These are phyloP conservation scores for Globisporangium splendens DNA, from an alignment of 352 stramenopile genomes.

Conservation along the genomic window DNA sequence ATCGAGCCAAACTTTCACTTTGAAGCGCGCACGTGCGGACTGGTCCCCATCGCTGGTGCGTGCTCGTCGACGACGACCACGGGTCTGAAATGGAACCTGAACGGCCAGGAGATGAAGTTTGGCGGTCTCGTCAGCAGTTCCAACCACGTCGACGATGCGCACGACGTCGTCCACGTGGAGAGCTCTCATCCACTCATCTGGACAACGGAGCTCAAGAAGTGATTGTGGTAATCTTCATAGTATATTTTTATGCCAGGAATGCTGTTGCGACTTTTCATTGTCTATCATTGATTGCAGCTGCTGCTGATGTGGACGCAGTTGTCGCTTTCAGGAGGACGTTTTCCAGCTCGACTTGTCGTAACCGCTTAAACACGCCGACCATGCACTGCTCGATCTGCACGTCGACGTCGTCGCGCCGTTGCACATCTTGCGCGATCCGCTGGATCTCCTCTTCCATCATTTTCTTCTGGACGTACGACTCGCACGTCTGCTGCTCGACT, in stretches of 20 bases:
- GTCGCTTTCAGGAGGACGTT: constrained; percentile 35
- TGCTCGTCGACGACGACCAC: constrained; percentile 82
- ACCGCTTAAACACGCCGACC: constrained; percentile 47
- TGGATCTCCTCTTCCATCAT: constrained; percentile 44
- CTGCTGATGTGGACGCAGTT: background rate
- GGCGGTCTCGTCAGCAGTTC: constrained; percentile 83
- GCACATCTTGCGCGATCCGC: constrained; percentile 31
- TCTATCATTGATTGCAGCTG: background rate
- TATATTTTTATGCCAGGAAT: background rate
- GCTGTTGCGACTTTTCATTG: too few relatives aligned
- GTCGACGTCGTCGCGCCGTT: constrained; percentile 47
- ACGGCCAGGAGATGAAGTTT: constrained; percentile 62
- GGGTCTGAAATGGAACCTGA: constrained; percentile 90
- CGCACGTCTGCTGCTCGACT: constrained; percentile 49
- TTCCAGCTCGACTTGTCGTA: constrained; percentile 44
- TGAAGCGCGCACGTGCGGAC: constrained; percentile 91
- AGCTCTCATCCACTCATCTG: constrained; percentile 84
- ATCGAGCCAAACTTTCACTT: constrained; percentile 85
- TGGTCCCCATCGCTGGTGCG: constrained; percentile 88
- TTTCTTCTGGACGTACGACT: constrained; percentile 43
- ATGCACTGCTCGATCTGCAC: constrained; percentile 55
- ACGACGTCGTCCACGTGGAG: constrained; percentile 54
- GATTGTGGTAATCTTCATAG: constrained; percentile 1
- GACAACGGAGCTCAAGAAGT: constrained; percentile 81
- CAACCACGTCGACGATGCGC: constrained; percentile 59